Percentiles rank a stretch among this genome's conserved stretches.
These are phyloP conservation scores for Manihot esculenta DNA, from an alignment of 441 rosid species.

Conservation along the genomic window DNA sequence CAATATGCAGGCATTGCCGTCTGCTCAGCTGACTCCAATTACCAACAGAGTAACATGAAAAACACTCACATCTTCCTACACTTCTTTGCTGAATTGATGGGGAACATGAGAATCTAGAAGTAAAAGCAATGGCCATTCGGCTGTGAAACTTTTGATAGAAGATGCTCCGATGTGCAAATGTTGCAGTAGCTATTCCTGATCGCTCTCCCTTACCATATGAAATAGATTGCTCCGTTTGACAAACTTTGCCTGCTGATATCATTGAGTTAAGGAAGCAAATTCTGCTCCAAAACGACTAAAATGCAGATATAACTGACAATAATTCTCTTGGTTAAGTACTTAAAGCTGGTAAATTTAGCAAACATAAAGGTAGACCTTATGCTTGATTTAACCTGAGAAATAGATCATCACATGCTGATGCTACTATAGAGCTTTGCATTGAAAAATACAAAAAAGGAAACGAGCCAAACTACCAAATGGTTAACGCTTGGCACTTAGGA, in stretches of 20 bases:
- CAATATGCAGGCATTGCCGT: conserved; percentile 22
- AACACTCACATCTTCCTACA: conserved; percentile 35
- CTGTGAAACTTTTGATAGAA: conserved; percentile 30
- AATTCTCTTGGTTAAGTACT: neutral
- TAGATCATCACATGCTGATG: neutral
- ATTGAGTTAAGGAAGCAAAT: conserved; percentile 13
- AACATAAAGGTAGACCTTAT: neutral
- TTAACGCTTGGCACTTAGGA: neutral
- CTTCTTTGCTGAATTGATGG: conserved; percentile 30
- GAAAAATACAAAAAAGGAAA: neutral
- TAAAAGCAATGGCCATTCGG: conserved; percentile 31
- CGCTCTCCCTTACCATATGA: conserved; percentile 31
- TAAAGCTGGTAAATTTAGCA: neutral
- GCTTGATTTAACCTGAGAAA: neutral
- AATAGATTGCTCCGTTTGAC: conserved; percentile 33
- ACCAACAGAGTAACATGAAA: conserved; percentile 26
- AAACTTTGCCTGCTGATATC: conserved; percentile 44
- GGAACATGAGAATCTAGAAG: conserved; percentile 25
- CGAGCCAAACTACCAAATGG: neutral
- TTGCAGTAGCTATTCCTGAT: conserved; percentile 24
- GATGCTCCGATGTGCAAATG: conserved; percentile 35
- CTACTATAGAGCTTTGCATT: no score
- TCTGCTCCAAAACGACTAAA: conserved; percentile 1
- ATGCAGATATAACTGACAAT: conserved; percentile 1
- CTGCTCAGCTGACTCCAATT: conserved; percentile 34